Percentiles rank a stretch among this genome's conserved stretches.
phyloP scores from a whole-genome alignment of 352 stramenopile genomes.

The Aphanomyces astaci region DNA sequence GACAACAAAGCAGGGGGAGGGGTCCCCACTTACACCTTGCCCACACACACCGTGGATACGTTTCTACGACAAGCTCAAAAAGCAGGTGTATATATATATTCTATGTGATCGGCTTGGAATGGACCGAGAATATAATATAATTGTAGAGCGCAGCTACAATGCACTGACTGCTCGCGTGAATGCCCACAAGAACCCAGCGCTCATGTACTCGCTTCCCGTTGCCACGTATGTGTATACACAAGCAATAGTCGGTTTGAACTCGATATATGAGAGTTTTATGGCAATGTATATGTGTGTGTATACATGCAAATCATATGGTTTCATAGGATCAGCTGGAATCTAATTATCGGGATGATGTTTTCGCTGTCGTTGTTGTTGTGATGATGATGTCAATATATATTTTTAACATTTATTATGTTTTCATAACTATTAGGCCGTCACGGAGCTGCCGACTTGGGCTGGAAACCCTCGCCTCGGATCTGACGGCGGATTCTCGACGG shows the following conservation, averaged over 20 bases:
- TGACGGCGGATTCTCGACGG: background rate
- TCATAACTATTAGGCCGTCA: too few relatives aligned
- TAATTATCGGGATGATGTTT: background rate
- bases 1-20: background rate
- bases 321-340: too few relatives aligned
- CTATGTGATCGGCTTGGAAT: too few relatives aligned
- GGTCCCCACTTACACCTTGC: background rate
- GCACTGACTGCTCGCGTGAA: background rate
- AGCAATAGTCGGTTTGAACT: too few relatives aligned
- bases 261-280: too few relatives aligned
- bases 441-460: background rate
- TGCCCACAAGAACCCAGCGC: background rate
- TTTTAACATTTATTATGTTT: too few relatives aligned
- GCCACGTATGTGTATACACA: too few relatives aligned
- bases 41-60: background rate
- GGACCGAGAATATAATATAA: too few relatives aligned
- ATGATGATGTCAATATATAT: too few relatives aligned
- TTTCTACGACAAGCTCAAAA: conserved; percentile 9
- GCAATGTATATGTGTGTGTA: too few relatives aligned
- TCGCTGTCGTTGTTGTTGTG: too few relatives aligned
- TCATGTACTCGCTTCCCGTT: conserved; percentile 14
- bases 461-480: background rate
- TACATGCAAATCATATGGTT: too few relatives aligned
- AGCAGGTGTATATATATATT: conserved; percentile 1
- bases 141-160: conserved; percentile 8